Percentiles rank a stretch among this genome's conserved stretches.
phyloP scores from a whole-genome alignment of 192 early-diverging fungal genomes.

The Podila clonocystis region DNA sequence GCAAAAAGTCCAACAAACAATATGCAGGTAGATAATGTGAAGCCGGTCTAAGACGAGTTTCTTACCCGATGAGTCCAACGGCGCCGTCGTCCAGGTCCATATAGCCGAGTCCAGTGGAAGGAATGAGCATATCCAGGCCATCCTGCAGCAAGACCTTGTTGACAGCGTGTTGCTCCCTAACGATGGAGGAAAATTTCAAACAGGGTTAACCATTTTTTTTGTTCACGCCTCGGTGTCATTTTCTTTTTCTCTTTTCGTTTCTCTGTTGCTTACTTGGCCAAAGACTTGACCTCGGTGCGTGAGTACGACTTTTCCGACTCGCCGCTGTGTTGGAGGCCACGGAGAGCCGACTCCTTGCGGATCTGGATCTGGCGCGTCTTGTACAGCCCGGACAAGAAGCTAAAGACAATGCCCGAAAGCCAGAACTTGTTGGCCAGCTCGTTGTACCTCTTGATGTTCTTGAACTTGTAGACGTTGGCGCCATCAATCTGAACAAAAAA shows the following conservation, averaged over 20 bases:
- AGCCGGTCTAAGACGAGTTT: background rate
- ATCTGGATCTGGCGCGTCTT: constrained; percentile 66
- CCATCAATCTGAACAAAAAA: constrained; percentile 56
- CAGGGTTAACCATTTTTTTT: background rate
- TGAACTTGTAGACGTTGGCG: constrained; percentile 66
- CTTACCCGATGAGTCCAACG: constrained; percentile 73
- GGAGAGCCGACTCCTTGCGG: constrained; percentile 39
- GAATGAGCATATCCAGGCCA: constrained; percentile 73
- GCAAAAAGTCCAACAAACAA: background rate
- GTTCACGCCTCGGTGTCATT: background rate
- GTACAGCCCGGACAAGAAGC: constrained; percentile 70
- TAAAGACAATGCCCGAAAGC: constrained; percentile 69
- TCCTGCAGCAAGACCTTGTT: constrained; percentile 67
- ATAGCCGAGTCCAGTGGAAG: constrained; percentile 66
- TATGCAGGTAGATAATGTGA: background rate
- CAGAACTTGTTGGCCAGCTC: constrained; percentile 72
- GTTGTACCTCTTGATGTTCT: constrained; percentile 69
- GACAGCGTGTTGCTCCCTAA: constrained; percentile 63
- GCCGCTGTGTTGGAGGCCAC: constrained; percentile 23
- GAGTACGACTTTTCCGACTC: constrained; percentile 28
- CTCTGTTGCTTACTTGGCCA: constrained; percentile 18
- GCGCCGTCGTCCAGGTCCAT: constrained; percentile 70
- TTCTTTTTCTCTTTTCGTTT: background rate
- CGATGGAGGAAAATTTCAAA: background rate
- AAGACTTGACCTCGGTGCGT: constrained; percentile 13